phyloP scores from a whole-genome alignment of 2,329 filamentous ascomycete genomes.

The Geoglossum cookeanum region DNA sequence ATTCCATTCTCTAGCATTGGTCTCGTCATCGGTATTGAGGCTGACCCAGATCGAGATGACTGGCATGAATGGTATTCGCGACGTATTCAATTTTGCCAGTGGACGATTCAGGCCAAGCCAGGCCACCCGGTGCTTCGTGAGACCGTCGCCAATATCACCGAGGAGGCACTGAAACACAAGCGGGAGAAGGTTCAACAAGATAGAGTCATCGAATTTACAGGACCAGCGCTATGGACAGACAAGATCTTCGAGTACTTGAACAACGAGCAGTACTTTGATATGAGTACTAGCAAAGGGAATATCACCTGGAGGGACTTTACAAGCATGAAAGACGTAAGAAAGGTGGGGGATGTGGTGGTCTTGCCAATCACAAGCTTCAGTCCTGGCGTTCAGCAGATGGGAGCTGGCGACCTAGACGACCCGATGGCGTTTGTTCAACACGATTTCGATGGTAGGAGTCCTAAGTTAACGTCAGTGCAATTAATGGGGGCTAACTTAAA shows the following conservation, averaged over 20 bases:
- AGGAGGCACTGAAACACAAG: constrained; percentile 60
- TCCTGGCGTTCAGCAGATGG: constrained; percentile 86
- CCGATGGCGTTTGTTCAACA: constrained; percentile 97
- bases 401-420: constrained; percentile 68
- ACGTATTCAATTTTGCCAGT: constrained; percentile 94
- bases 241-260: constrained; percentile 86
- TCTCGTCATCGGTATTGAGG: constrained; percentile 85
- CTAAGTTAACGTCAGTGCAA: background rate
- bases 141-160: constrained; percentile 69
- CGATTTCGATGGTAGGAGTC: constrained; percentile 65
- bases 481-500: background rate
- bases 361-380: constrained; percentile 95
- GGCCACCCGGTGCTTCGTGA: constrained; percentile 84
- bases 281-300: constrained; percentile 46
- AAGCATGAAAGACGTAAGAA: constrained; percentile 62
- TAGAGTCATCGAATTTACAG: constrained; percentile 82
- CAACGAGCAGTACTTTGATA: constrained; percentile 71
- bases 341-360: constrained; percentile 82
- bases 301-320: constrained; percentile 84
- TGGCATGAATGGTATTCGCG: constrained; percentile 95
- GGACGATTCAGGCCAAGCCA: constrained; percentile 92
- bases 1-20: constrained; percentile 65
- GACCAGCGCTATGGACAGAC: constrained; percentile 90
- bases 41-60: constrained; percentile 79
- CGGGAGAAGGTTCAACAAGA: constrained; percentile 40